A percentile compares a stretch with the other conserved stretches of the same genome.
Evolutionary conservation across 345 rosid genomes (phyloP).

Genomic region (Ceriops zippeliana): DNA sequence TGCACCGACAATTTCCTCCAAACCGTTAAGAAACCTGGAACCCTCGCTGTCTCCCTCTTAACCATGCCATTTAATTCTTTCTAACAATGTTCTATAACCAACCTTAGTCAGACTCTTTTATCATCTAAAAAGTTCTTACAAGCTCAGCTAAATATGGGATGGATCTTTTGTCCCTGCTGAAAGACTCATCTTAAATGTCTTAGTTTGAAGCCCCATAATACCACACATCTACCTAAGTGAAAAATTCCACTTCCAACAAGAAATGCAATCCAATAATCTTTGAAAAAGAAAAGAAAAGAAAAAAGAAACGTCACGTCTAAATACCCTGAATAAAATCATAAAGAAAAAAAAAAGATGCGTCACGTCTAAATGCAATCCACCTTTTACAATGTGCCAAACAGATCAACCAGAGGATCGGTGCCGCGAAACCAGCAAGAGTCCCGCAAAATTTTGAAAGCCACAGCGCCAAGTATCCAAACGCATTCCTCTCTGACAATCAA

Average conservation of each 20-base stretch:
- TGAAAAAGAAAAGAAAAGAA: too few relatives aligned
- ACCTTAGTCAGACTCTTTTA: not conserved
- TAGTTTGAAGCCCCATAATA: not conserved
- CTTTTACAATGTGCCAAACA: conserved; percentile 14
- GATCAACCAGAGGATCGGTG: conserved; percentile 24
- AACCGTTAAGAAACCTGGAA: not conserved
- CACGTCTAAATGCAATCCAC: too few relatives aligned
- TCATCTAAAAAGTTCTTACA: not conserved
- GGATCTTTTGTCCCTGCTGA: not conserved
- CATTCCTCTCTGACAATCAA: conserved; percentile 37
- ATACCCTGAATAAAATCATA: conserved; percentile 2
- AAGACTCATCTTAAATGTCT: not conserved
- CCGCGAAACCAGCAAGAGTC: conserved; percentile 1
- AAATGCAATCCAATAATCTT: too few relatives aligned
- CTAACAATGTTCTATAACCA: not conserved
- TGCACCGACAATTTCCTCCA: not conserved
- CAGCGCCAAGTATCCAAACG: conserved; percentile 33
- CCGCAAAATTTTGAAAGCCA: conserved; percentile 21
- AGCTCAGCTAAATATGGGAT: not conserved
- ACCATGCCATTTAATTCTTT: too few relatives aligned
- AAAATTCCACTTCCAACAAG: too few relatives aligned
- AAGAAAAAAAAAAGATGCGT: not conserved
- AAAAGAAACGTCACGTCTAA: too few relatives aligned
- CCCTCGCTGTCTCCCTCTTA: not conserved
- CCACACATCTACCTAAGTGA: too few relatives aligned